A percentile compares a stretch with the other conserved stretches of the same genome.
Conservation (phyloP, 2,329 filamentous ascomycete species). For the Stachybotrys chlorohalonatus region DNA sequence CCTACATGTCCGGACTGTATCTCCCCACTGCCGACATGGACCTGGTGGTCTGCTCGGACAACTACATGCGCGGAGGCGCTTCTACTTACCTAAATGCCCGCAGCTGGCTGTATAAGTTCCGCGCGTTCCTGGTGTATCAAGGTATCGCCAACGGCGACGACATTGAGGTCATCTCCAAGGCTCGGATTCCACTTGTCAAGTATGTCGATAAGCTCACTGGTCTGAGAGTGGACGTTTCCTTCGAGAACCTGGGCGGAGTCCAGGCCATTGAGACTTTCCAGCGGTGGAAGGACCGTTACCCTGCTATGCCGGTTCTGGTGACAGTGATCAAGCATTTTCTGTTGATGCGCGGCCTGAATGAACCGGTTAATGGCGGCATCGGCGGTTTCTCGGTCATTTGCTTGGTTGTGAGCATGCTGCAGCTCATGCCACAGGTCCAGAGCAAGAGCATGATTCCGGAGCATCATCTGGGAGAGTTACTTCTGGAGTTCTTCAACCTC, state of each 20-base stretch:
- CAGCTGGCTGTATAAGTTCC: conserved; percentile 53
- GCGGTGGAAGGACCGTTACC: conserved; percentile 69
- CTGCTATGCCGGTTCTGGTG: conserved; percentile 78
- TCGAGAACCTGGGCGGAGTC: conserved; percentile 82
- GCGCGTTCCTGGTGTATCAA: conserved; percentile 45
- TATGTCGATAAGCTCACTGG: conserved; percentile 71
- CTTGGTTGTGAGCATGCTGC: conserved; percentile 80
- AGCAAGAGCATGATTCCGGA: conserved; percentile 48
- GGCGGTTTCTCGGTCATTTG: conserved; percentile 94
- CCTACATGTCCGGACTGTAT: conserved; percentile 75
- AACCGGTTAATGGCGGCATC: conserved; percentile 83
- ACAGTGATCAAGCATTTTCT: conserved; percentile 89
- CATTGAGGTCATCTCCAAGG: conserved; percentile 60
- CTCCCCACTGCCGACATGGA: conserved; percentile 82
- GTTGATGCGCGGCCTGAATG: conserved; percentile 80
- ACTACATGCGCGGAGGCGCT: conserved; percentile 45
- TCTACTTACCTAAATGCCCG: conserved; percentile 39
- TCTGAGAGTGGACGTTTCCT: conserved; percentile 84
- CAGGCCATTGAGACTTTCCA: conserved; percentile 72
- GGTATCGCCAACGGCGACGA: conserved; percentile 48
- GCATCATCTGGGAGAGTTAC: conserved; percentile 66
- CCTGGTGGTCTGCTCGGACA: conserved; percentile 62
- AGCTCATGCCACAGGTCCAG: conserved; percentile 66
- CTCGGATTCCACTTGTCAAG: conserved; percentile 88
- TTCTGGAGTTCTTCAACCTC: conserved; percentile 82